A percentile compares a stretch with the other conserved stretches of the same genome.
Evolutionary conservation across 257 asterid species (phyloP).

Genomic region (Fraxinus cuspidata): DNA sequence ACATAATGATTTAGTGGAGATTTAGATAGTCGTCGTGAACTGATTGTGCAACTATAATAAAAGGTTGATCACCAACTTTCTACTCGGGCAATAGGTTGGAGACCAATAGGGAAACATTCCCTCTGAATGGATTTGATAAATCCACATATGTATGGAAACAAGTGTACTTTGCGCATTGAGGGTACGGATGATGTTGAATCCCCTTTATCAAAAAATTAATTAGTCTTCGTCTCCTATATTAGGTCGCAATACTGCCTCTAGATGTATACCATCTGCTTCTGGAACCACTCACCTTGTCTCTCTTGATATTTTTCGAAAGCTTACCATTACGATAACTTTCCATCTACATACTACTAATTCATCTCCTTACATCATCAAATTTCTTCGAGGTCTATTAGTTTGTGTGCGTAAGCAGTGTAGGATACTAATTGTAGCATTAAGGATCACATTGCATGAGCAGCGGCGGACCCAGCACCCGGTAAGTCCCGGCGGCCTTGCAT

Average conservation of each 20-base stretch:
- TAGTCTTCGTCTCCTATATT: slow-evolving; percentile 21
- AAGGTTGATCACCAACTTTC: no score
- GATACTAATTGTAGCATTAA: neutral
- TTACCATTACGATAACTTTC: slow-evolving; percentile 46
- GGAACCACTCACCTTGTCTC: slow-evolving; percentile 43
- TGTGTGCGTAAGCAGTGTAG: neutral
- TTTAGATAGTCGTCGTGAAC: no score
- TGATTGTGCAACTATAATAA: no score
- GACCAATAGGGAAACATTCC: no score
- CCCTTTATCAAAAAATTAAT: slow-evolving; percentile 19
- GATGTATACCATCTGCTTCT: slow-evolving; percentile 8
- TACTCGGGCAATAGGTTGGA: no score
- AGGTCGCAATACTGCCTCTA: slow-evolving; percentile 6
- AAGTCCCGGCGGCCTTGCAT: no score
- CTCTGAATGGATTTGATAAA: neutral
- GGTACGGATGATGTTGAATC: slow-evolving; percentile 27
- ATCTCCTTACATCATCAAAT: neutral
- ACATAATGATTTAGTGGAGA: no score
- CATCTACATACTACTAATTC: neutral
- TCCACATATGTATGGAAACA: slow-evolving; percentile 22
- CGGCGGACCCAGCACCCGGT: no score
- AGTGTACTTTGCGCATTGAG: slow-evolving; percentile 32
- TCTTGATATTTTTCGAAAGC: slow-evolving; percentile 59
- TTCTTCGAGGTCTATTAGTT: neutral
- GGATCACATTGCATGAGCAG: neutral